Evolutionary conservation across 345 rosid genomes (phyloP).

Genomic region (rapeseed (Brassica napus)): Da-Ae NC_063450.1:15275001-15275500

Average conservation of each 20-base stretch:
- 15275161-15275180: slow-evolving; percentile 41
- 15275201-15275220: slow-evolving; percentile 47
- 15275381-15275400: slow-evolving; percentile 59
- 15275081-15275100: slow-evolving; percentile 48
- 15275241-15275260: slow-evolving; percentile 63
- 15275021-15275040: slow-evolving; percentile 61
- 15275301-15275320: slow-evolving; percentile 52
- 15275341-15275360: slow-evolving; percentile 54
- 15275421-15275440: slow-evolving; percentile 53
- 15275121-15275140: slow-evolving; percentile 50
- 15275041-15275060: slow-evolving; percentile 67
- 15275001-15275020: slow-evolving; percentile 47
- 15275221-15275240: slow-evolving; percentile 47
- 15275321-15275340: slow-evolving; percentile 49
- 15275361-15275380: slow-evolving; percentile 64
- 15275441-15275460: slow-evolving; percentile 53
- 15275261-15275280: slow-evolving; percentile 49
- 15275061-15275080: slow-evolving; percentile 57
- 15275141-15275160: slow-evolving; percentile 43
- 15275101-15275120: slow-evolving; percentile 63
- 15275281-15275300: slow-evolving; percentile 44
- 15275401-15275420: slow-evolving; percentile 49
- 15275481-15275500: slow-evolving; percentile 61
- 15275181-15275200: slow-evolving; percentile 45
- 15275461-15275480: slow-evolving; percentile 57